phyloP scores from a whole-genome alignment of 768 basidiomycete species.

The Naganishia kalamii region DNA sequence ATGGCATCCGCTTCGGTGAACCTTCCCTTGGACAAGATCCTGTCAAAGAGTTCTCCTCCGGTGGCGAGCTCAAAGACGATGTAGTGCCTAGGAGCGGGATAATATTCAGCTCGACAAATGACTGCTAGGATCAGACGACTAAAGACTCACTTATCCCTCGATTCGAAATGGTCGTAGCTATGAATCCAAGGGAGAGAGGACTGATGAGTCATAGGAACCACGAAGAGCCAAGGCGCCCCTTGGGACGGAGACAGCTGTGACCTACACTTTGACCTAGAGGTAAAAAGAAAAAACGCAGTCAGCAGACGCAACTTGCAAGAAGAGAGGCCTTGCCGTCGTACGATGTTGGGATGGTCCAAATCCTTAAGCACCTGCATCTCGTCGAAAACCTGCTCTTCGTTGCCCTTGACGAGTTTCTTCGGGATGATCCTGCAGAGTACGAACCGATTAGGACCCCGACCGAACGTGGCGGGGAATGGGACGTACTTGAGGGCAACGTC shows the following conservation, averaged over 20 bases:
- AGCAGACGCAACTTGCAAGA: background rate
- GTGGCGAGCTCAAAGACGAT: constrained; percentile 89
- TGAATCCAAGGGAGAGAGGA: too few relatives aligned
- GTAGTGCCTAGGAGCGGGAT: constrained; percentile 56
- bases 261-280: constrained; percentile 65
- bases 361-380: constrained; percentile 92
- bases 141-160: constrained; percentile 59
- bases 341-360: constrained; percentile 84
- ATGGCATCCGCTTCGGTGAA: constrained; percentile 92
- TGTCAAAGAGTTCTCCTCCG: constrained; percentile 90
- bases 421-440: constrained; percentile 68
- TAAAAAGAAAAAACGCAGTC: background rate
- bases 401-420: constrained; percentile 88
- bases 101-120: too few relatives aligned
- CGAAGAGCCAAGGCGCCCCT: too few relatives aligned
- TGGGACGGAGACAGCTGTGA: too few relatives aligned
- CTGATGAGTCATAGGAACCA: too few relatives aligned
- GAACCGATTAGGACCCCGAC: background rate
- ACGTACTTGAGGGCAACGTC: constrained; percentile 45
- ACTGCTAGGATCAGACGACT: too few relatives aligned
- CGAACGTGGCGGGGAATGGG: background rate
- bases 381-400: constrained; percentile 75
- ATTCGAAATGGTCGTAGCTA: constrained; percentile 97
- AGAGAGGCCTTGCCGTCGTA: constrained; percentile 39
- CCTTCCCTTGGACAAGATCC: constrained; percentile 74